Percentiles rank a stretch among this genome's conserved stretches.
Conservation (phyloP, 495 filamentous ascomycete genomes). For the Podospora pseudopauciseta region DNA sequence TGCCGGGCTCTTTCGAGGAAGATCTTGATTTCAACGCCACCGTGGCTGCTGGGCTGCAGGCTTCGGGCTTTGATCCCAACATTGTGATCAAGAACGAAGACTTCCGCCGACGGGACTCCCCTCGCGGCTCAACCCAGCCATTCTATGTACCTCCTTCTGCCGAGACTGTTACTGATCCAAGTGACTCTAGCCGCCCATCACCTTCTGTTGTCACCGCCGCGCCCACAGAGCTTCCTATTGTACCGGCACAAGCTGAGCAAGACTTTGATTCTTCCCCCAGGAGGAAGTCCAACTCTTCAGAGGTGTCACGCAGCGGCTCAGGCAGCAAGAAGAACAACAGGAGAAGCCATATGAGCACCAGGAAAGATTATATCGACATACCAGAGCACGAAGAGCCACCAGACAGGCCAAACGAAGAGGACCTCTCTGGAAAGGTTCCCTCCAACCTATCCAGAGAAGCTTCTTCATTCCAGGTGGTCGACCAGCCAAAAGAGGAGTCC, state of each 20-base stretch:
- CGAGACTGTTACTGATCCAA: background rate
- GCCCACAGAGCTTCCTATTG: conserved; percentile 18
- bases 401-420: conserved; percentile 26
- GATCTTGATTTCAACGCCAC: conserved; percentile 68
- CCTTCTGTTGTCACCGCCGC: conserved; percentile 14
- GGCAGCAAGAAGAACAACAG: conserved; percentile 32
- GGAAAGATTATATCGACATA: conserved; percentile 25
- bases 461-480: conserved; percentile 14
- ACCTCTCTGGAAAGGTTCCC: background rate
- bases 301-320: conserved; percentile 28
- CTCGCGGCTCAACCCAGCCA: conserved; percentile 55
- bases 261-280: conserved; percentile 25
- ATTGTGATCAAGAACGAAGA: conserved; percentile 63
- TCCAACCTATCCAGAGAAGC: background rate
- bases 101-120: conserved; percentile 61
- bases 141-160: conserved; percentile 34
- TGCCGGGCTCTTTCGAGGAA: conserved; percentile 49
- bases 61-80: conserved; percentile 66
- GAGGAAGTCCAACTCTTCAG: conserved; percentile 30
- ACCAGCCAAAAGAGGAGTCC: background rate
- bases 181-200: conserved; percentile 9
- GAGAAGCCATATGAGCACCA: conserved; percentile 30
- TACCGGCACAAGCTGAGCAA: conserved; percentile 19
- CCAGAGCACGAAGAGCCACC: conserved; percentile 34
- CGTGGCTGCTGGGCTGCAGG: conserved; percentile 64